Evolutionary conservation across 768 basidiomycete species (phyloP).

Genomic region (Suillus brevipes): DNA sequence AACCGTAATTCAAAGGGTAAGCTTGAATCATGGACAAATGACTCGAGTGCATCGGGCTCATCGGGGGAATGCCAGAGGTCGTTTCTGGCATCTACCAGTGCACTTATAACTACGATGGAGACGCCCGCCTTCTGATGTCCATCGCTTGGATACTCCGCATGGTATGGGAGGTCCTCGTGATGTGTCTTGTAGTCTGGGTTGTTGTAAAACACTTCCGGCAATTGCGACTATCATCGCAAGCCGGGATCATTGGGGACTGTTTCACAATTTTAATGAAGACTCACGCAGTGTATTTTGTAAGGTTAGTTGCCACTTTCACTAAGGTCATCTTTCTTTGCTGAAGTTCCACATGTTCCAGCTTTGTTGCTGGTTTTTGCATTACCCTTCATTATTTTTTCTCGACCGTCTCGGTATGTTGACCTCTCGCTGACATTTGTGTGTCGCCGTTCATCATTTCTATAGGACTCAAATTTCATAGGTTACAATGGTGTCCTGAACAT

Average conservation of each 20-base stretch:
- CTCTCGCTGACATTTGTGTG: neutral
- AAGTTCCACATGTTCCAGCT: neutral
- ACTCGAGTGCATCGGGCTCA: neutral
- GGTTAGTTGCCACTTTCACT: neutral
- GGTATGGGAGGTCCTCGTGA: neutral
- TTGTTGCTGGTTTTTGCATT: neutral
- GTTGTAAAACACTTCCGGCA: neutral
- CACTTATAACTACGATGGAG: neutral
- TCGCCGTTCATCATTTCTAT: neutral
- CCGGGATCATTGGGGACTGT: neutral
- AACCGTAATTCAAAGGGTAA: neutral
- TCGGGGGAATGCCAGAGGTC: neutral
- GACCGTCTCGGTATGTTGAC: neutral
- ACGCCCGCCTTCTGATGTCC: neutral
- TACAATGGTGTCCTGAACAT: neutral
- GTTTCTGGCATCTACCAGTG: neutral
- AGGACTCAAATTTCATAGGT: neutral
- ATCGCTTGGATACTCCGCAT: neutral
- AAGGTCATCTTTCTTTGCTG: neutral
- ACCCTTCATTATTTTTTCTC: neutral
- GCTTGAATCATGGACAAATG: neutral
- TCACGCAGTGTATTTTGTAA: neutral
- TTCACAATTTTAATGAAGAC: neutral
- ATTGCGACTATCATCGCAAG: neutral
- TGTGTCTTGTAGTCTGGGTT: neutral